Evolutionary conservation across 441 rosid species (phyloP), one percentile per base, ranked within the genome.

Genomic region (Aquilaria agallochum): DNA sequence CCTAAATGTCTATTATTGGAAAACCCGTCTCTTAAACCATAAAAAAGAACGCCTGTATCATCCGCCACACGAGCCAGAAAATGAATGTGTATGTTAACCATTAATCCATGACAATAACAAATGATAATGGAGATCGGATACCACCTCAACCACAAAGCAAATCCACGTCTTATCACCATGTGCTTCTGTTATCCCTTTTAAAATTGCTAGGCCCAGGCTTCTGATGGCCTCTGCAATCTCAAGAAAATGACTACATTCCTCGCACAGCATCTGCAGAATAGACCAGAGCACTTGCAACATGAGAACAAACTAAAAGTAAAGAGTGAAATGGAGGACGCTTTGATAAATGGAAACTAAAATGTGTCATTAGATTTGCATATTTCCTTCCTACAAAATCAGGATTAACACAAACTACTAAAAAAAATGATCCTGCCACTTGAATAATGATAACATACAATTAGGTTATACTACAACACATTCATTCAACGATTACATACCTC

Each of bases 71-170:
- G 63, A 53, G 50, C 53, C 11, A n/a, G 40, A 60, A 40, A 58
- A 5, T 46, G 54, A 10, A 6, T 40, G 45, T 40, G 9, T 36
- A 40, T 40, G 10, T 7, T 40, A 7, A 5, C 45, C 7, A 40
- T 40, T 7, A 40, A 40, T 6, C 45, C 2, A 10, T 40, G 9
- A 40, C 45, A 8, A 63, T 31, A 9, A 63, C n/a, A 52, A 58
- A 32, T 48, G 42, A 56, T 53, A 7, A 30, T 31, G 13, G 58
- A 65, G 31, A 69, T 55, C 14, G 42, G 62, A 56, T 15, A 60
- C 11, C 87, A 94, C 99, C 99, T 94, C 99, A 71, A 91, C 95
- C 75, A 89, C 82, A 70, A 94, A 94, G 69, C 79, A 79, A 66
- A 87, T 80, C 97, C 95, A 87, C 59, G 87, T 87, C 83, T 89